Evolutionary conservation across 495 filamentous ascomycete species (phyloP), one percentile per base, ranked within the genome.

Genomic region (Aspergillus asperescens): DNA sequence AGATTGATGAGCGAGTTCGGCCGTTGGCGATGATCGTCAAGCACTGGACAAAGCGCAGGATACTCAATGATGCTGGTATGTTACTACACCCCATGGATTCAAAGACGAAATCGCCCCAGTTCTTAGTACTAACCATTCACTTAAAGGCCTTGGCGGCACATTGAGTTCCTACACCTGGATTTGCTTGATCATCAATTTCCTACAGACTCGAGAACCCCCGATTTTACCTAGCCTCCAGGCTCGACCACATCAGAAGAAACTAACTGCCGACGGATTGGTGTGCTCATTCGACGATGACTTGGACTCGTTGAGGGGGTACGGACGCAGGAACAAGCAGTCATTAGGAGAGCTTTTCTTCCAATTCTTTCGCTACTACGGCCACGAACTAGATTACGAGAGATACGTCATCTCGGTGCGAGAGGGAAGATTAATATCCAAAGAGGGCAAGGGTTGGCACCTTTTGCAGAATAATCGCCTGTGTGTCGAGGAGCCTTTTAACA

Each of bases 91-190:
- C 23, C 22, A 5, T n/a, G 37, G 28, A 4, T 49, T 29, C 18
- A n/a, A 20, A 37, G n/a, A 24, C 15, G 32, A n/a, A 31, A 37
- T 20, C 22, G 4, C 16, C 28, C 47, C 9, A n/a, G 9, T 32
- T 24, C 24, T 20, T 19, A 45, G 37, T 49, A 40, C 45, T 62
- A 38, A 59, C 41, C 4, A 2, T 22, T 18, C 7, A n/a, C 5
- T 47, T 37, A 19, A 60, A 95, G 92, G 87, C 31, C 83, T 91
- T 60, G 93, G 94, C 50, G 94, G 90, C 37, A 98, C 93, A 6
- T 74, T 98, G 20, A 96, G 93, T 67, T 97, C 94, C 8, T 98
- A 98, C 62, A 95, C 93, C n/a, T 98, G 93, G 93, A 96, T 96
- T 65, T 97, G 93, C 73, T 82, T 97, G 81, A 95, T 97, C 56